These are phyloP conservation scores for Lagenaria siceraria DNA, from an alignment of 306 rosid genomes.

Conservation along the genomic window DNA sequence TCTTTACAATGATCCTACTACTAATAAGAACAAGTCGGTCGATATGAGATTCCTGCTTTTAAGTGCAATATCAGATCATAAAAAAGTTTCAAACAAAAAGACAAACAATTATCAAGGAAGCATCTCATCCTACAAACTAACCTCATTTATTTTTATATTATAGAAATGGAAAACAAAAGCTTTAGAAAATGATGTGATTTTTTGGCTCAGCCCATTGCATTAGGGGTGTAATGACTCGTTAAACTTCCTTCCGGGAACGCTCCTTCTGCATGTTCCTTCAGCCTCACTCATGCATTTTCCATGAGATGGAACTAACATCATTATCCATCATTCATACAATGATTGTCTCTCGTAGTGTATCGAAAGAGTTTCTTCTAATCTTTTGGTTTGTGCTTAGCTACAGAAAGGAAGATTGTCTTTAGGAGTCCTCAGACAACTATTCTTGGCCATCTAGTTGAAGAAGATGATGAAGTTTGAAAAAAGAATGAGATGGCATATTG, in stretches of 20 bases:
- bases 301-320: background rate
- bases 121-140: background rate
- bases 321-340: background rate
- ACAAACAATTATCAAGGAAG: background rate
- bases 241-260: background rate
- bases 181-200: background rate
- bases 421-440: background rate
- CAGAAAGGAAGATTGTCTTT: background rate
- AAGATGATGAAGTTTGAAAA: background rate
- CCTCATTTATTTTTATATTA: background rate
- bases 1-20: background rate
- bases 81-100: background rate
- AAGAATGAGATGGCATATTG: background rate
- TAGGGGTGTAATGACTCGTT: background rate
- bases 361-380: background rate
- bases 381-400: background rate
- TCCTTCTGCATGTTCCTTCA: background rate
- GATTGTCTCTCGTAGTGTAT: background rate
- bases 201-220: background rate
- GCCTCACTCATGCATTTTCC: background rate
- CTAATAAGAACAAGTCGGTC: background rate
- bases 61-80: background rate
- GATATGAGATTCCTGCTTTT: background rate
- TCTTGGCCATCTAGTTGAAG: background rate
- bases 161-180: background rate